Evolutionary conservation across 257 asterid species (phyloP).

Genomic region (Primulina eburnea): DNA sequence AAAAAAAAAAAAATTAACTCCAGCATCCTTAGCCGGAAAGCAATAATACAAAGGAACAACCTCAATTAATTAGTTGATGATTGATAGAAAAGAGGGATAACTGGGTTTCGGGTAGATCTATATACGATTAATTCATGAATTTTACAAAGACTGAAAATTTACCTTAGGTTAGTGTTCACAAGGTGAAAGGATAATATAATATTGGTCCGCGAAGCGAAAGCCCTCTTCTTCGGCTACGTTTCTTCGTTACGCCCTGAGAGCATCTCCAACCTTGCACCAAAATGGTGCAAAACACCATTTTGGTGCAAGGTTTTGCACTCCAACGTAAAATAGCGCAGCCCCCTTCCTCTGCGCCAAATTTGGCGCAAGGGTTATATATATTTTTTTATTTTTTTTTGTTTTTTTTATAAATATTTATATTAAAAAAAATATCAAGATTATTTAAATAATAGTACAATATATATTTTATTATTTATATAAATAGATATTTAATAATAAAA

Average conservation of each 20-base stretch:
- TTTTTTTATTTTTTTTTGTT: too few species aligned
- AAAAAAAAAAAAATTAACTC: background rate
- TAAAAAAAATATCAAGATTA: too few species aligned
- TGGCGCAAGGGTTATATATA: too few species aligned
- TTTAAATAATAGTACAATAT: too few species aligned
- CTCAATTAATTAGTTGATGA: background rate
- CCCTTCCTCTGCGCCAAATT: too few species aligned
- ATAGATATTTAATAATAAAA: too few species aligned
- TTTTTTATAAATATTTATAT: too few species aligned
- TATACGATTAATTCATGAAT: background rate
- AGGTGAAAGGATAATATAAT: constrained; percentile 24
- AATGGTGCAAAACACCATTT: too few species aligned
- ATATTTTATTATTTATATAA: too few species aligned
- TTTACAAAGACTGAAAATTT: background rate
- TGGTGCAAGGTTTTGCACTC: too few species aligned
- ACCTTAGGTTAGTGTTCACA: background rate
- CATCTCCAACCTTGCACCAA: too few species aligned
- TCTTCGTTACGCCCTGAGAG: constrained; percentile 41
- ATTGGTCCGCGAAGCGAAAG: constrained; percentile 29
- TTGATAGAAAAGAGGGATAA: background rate
- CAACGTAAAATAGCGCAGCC: too few species aligned
- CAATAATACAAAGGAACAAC: background rate
- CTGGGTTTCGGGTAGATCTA: background rate
- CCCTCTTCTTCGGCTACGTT: constrained; percentile 47
- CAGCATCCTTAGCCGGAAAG: background rate